Base-by-base conservation (phyloP, 495 filamentous ascomycete species). In the Hypomontagnella monticulosa region DNA sequence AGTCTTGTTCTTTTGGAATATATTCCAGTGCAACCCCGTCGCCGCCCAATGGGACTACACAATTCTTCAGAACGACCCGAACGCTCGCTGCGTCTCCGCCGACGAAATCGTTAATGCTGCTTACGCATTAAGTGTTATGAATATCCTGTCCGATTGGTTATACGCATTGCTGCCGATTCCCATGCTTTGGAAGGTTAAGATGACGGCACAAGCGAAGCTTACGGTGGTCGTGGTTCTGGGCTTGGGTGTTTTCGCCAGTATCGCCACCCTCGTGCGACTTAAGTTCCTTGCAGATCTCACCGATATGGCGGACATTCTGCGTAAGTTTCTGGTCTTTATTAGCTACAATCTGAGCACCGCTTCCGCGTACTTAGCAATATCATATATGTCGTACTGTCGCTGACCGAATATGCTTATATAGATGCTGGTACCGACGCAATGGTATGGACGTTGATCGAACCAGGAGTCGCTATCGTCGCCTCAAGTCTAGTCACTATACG, bases 371-470 rank as follows among this genome's bases (percentile, higher is more conserved):
- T 11, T 40, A 37, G 27, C 2, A 14, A 16, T 19, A n/a, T 30
- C 30, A 1, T 6, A 36, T 19, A 16, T 36, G 11, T 20, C 15
- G 15, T 27, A 20, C 12, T 27, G 55, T 57, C 59, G 51, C 54
- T 58, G n/a, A 60, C 20, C 23, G 15, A 4, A 16, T 19, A 14
- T 41, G 6, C 49, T 9, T 16, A 57, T 33, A 47, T 51, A 79
- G 73, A 73, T 59, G 62, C 66, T 38, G 74, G 73, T 2, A 80
- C 76, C 15, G 61, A 75, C 20, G 73, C 75, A 3, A 78, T 77
- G 78, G 72, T 78, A 2, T 80, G 78, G 78, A 78, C 78, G 11
- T 52, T 79, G 20, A 61, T 80, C 33, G 78, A 80, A 59, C 78
- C 78, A 1, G 78, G 77, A 8, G 72, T 80, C 32, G 78, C 78